Evolutionary conservation across 441 rosid species (phyloP).

Genomic region (Croton setiger): DNA sequence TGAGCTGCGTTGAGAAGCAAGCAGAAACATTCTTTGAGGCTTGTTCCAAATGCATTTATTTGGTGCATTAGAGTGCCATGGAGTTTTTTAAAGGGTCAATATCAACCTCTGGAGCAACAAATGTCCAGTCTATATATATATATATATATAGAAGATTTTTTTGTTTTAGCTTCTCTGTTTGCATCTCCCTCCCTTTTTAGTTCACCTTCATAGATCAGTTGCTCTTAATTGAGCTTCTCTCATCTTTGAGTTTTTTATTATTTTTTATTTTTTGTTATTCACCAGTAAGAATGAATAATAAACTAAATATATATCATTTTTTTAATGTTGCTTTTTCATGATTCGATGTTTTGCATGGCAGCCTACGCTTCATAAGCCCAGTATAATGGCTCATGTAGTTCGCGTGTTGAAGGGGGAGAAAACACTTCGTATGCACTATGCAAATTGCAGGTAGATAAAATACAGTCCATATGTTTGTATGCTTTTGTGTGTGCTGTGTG

Average conservation of each 20-base stretch:
- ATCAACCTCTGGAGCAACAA: too few species aligned
- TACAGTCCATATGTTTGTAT: not conserved
- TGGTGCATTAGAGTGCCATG: not conserved
- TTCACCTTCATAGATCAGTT: not conserved
- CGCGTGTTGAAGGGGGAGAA: constrained; percentile 95
- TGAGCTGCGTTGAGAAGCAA: not conserved
- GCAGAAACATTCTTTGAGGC: not conserved
- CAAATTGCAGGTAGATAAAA: constrained; percentile 89
- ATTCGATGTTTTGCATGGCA: constrained; percentile 41
- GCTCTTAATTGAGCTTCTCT: not conserved
- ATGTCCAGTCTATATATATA: not conserved
- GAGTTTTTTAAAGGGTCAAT: not conserved
- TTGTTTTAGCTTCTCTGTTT: not conserved
- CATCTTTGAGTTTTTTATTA: not conserved
- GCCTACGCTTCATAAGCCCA: constrained; percentile 99
- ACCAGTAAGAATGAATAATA: not conserved
- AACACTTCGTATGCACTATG: constrained; percentile 99
- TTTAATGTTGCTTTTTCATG: constrained; percentile 15
- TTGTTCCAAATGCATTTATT: not conserved
- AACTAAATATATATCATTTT: not conserved
- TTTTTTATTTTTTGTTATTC: not conserved
- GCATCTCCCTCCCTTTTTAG: not conserved
- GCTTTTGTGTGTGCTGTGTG: not conserved
- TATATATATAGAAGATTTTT: not conserved
- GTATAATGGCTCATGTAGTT: constrained; percentile 97